Evolutionary conservation across 1,284 basidiomycete species (phyloP), one percentile per base, ranked within the genome.

Genomic region (Porogramme epimiltina): DNA sequence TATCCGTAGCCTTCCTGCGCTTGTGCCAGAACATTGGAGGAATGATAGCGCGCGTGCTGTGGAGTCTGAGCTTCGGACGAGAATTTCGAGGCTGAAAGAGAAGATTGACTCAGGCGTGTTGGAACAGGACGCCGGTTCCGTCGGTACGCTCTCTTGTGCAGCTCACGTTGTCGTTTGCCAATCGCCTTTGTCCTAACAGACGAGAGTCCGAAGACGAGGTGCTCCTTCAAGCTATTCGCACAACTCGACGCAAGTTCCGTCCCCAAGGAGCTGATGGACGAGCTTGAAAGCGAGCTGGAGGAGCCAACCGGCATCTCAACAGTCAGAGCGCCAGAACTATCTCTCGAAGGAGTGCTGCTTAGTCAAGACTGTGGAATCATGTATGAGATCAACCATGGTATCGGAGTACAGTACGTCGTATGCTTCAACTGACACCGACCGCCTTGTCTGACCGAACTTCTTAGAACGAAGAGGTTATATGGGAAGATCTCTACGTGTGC

Each of bases 311-410:
- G 89, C 2, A 77, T 82, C 54, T 75, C 77, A 60, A 88, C 84
- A 0, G 72, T 78, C 4, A 66, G 67, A 6, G 68, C 79, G 0
- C 85, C 87, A 3, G 79, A 78, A 28, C 65, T 89, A 42, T 72
- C 71, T 6, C 64, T 93, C 38, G 79, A 80, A 45, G 87, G 81
- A 5, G 70, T 93, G 2, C 64, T 92, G 4, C 62, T 93, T 44
- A 93, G 91, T 64, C 82, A 81, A 62, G 79, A 89, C 61, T 95
- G 93, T 62, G 93, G 89, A 1, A 72, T 93, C 26, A 68, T 90
- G 34, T 82, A 85, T 42, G 84, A 86, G 54, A 65, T 92, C 3
- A 77, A 77, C 22, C 77, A 84, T 25, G 82, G 84, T 0, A 77
- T 81, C 40, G 91, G 91, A 0, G 66, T 93, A 47, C 81, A 86